A percentile compares a stretch with the other conserved stretches of the same genome.
phyloP scores from a whole-genome alignment of 176 grass and related monocot genomes.

The Olyra latifolia region DNA sequence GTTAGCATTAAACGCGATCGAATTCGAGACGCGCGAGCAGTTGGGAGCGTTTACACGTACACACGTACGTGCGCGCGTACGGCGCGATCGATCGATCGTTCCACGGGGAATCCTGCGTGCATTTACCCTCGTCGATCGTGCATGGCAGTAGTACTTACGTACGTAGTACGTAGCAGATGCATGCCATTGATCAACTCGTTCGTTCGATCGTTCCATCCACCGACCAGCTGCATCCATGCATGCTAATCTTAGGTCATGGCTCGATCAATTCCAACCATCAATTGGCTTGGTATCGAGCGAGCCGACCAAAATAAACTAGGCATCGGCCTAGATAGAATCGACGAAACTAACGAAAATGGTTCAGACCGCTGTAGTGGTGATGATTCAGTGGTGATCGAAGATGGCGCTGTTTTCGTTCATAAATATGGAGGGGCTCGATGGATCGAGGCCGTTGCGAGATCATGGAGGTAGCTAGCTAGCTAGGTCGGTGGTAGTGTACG shows the following conservation, averaged over 20 bases:
- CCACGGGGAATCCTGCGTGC: background rate
- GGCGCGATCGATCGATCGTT: background rate
- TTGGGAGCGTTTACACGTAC: background rate
- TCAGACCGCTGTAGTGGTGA: too few species aligned
- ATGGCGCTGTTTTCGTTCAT: too few species aligned
- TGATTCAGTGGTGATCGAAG: too few species aligned
- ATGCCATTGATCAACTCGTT: background rate
- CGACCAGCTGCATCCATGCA: background rate
- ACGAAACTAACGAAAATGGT: too few species aligned
- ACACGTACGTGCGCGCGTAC: background rate
- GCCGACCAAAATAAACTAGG: too few species aligned
- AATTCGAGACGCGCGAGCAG: background rate
- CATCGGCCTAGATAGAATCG: too few species aligned
- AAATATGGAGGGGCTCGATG: too few species aligned
- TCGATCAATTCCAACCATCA: too few species aligned
- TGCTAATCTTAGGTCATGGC: background rate
- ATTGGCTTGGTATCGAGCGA: too few species aligned
- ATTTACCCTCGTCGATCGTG: background rate
- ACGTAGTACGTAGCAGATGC: background rate
- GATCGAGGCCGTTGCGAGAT: too few species aligned
- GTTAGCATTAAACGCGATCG: background rate
- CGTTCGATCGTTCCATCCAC: background rate
- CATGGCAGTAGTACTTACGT: background rate
- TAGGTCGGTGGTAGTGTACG: background rate
- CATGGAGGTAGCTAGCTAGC: too few species aligned